Evolutionary conservation across 176 grass and related monocot genomes (phyloP).

Genomic region (Lolium rigidum): DNA sequence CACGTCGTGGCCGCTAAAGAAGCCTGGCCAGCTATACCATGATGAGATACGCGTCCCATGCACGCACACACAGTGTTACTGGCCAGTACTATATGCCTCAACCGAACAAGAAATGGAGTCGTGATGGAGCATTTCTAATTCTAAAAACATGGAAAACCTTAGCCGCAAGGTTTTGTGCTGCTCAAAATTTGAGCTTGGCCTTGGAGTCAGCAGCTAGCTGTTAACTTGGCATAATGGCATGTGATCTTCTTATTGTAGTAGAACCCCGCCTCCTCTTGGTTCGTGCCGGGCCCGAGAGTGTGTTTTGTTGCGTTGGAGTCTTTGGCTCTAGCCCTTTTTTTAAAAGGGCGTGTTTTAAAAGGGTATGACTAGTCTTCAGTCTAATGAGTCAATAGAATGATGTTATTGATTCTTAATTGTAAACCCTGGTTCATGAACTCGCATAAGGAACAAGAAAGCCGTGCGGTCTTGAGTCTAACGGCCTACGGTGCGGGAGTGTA

Average conservation of each 20-base stretch:
- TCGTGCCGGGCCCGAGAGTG: too few species aligned
- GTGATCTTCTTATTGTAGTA: slow-evolving; percentile 7
- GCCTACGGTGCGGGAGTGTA: slow-evolving; percentile 39
- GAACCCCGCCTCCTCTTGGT: too few species aligned
- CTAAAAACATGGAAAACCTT: neutral
- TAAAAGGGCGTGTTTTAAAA: too few species aligned
- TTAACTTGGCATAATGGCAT: slow-evolving; percentile 20
- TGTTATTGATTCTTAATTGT: too few species aligned
- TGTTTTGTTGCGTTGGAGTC: too few species aligned
- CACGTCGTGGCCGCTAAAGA: neutral
- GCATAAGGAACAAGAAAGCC: slow-evolving; percentile 41
- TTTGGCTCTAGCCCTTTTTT: too few species aligned
- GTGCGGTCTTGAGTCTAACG: slow-evolving; percentile 33
- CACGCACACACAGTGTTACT: neutral
- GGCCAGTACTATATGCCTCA: neutral
- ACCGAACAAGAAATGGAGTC: neutral
- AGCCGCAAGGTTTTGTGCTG: too few species aligned
- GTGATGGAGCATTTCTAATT: slow-evolving; percentile 3
- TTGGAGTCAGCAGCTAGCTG: slow-evolving; percentile 17
- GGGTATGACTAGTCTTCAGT: too few species aligned
- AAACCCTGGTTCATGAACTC: slow-evolving; percentile 35
- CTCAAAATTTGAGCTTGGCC: slow-evolving; percentile 10
- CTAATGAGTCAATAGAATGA: too few species aligned
- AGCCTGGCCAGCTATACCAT: slow-evolving; percentile 7
- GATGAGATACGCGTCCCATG: slow-evolving; percentile 8